A percentile compares a stretch with the other conserved stretches of the same genome.
Conservation (phyloP, 2,329 filamentous ascomycete species). For the Talaromyces sp. region DNA sequence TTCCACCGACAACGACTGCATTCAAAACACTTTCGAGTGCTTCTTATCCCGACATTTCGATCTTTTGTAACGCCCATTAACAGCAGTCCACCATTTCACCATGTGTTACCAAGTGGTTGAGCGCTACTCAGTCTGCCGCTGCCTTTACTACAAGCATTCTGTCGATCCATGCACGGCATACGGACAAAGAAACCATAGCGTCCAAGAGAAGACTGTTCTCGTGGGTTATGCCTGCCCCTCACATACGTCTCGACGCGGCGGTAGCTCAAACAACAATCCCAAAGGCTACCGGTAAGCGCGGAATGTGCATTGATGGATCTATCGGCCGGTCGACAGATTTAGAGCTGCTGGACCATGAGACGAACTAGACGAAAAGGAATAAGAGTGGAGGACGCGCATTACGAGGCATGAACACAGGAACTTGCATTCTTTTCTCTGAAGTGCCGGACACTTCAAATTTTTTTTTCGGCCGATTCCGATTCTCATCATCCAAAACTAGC, state of each 20-base stretch:
- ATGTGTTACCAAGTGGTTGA: conserved; percentile 91
- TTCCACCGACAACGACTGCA: not conserved
- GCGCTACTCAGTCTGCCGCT: conserved; percentile 78
- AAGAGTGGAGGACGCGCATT: not conserved
- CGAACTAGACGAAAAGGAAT: not conserved
- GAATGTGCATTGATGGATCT: not conserved
- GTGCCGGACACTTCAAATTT: conserved; percentile 9
- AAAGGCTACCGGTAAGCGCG: conserved; percentile 19
- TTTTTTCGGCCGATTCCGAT: not conserved
- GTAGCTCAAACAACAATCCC: conserved; percentile 16
- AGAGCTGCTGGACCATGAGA: not conserved
- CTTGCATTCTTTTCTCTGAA: conserved; percentile 7
- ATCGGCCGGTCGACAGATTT: not conserved
- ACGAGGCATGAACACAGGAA: conserved; percentile 1
- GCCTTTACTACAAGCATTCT: conserved; percentile 81
- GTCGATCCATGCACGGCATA: conserved; percentile 76
- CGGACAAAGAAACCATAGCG: conserved; percentile 64
- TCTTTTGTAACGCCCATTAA: not conserved
- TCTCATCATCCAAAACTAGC: conserved; percentile 1
- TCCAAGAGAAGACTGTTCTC: conserved; percentile 70
- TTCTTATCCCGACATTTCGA: not conserved
- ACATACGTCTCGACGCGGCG: conserved; percentile 39
- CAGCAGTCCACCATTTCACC: conserved; percentile 21
- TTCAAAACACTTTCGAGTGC: not conserved
- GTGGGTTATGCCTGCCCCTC: conserved; percentile 73